Conservation (phyloP, 169 alveolate genomes). For the Plasmodium yoelii region DNA sequence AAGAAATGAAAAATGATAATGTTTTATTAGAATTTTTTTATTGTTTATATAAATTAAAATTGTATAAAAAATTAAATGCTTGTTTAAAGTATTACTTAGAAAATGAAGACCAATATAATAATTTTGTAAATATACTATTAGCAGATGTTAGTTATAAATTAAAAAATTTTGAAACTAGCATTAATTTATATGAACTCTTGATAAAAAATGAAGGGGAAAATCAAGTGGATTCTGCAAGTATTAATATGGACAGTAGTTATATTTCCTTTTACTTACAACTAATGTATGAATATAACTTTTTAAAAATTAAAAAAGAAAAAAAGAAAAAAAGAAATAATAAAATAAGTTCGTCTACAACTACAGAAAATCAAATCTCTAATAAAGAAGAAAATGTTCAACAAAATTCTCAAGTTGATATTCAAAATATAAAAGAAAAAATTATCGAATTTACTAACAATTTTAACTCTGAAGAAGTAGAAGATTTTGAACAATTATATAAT, state of each 20-base stretch:
- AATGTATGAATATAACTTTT: slow-evolving; percentile 55
- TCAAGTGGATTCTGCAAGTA: slow-evolving; percentile 52
- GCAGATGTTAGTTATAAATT: slow-evolving; percentile 44
- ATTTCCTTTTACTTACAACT: slow-evolving; percentile 26
- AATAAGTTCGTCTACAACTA: background rate
- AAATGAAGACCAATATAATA: slow-evolving; percentile 20
- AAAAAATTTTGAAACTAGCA: slow-evolving; percentile 27
- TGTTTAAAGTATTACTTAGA: slow-evolving; percentile 42
- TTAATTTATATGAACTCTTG: slow-evolving; percentile 36
- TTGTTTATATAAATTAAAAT: slow-evolving; percentile 49
- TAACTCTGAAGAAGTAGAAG: slow-evolving; percentile 46
- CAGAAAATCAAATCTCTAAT: too few species aligned
- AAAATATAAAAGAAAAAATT: slow-evolving; percentile 41
- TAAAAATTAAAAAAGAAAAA: slow-evolving; percentile 13
- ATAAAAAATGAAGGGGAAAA: slow-evolving; percentile 7
- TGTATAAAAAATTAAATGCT: slow-evolving; percentile 54
- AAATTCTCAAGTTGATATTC: slow-evolving; percentile 4
- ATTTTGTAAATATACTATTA: slow-evolving; percentile 26
- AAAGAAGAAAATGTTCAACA: background rate
- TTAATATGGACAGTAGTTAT: slow-evolving; percentile 43
- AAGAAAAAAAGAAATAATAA: background rate
- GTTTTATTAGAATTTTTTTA: slow-evolving; percentile 66
- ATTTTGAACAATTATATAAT: slow-evolving; percentile 35
- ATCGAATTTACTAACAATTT: slow-evolving; percentile 25
- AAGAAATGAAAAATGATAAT: slow-evolving; percentile 25